Base-by-base conservation (phyloP, 164 flowering plant genomes). In the Dillenia turbinata region DNA sequence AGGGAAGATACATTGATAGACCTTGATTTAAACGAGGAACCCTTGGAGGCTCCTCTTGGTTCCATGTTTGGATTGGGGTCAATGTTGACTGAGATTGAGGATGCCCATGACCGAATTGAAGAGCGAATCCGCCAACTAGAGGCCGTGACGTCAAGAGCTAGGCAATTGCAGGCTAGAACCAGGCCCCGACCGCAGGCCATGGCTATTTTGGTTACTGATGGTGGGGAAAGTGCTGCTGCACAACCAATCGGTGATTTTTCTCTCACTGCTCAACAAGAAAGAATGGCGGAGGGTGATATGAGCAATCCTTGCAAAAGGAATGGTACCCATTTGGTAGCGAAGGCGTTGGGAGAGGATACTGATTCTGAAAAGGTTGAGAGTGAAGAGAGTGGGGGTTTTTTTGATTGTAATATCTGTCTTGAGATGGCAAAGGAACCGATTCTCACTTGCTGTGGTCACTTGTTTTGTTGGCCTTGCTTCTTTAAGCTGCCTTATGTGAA, bases 391-490 rank as follows among this genome's bases (percentile, higher is more conserved):
- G 73, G 81, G 53, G 66, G 75, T 57, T 73, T 80, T 54, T 87
- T 71, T 56, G 87, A 85, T 61, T 87, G 94, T 53, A 79, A 85
- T 67, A 73, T 83, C 63, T 87, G 90, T 61, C 64, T 87, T 59
- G 76, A 70, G 10, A 57, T 72, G 65, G 90, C 93, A 4, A 75
- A 56, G 47, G 88, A 87, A 5, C 94, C 94, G 7, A 61, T 85
- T 5, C 54, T 85, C 62, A 87, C 94, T 2, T 77, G 77, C 46
- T 87, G 94, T 64, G 94, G 94, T 19, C 94, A 87, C 65, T 69
- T 87, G 74, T 87, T 79, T 63, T 87, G 94, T 66, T 85, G 94
- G 94, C 57, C 80, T 6, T 87, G 94, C 74, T 76, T 85, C 63
- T 85, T 77, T 73, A 80, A 70, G 44, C 70, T 82, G 73, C 56